Percentiles rank a stretch among this genome's conserved stretches.
Conservation (phyloP, 2,329 filamentous ascomycete genomes). For the Beauveria medogensis region DNA sequence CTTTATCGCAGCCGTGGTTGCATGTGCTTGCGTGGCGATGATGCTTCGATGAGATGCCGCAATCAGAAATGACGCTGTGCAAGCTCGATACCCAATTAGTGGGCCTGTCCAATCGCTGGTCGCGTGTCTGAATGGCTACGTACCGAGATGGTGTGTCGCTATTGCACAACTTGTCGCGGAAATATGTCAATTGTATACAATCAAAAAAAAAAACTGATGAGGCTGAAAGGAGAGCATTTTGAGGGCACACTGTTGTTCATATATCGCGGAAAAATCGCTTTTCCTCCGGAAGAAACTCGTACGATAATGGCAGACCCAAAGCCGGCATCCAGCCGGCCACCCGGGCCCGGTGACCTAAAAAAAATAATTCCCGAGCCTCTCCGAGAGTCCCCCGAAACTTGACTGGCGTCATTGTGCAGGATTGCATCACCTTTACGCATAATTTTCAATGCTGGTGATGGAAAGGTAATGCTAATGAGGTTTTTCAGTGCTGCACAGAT, state of each 20-base stretch:
- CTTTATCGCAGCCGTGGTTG: neutral
- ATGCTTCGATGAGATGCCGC: neutral
- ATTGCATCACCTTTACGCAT: neutral
- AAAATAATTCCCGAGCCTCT: conserved; percentile 2
- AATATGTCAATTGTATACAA: neutral
- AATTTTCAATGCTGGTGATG: neutral
- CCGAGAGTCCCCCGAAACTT: conserved; percentile 3
- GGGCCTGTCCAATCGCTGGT: conserved; percentile 1
- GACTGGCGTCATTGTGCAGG: neutral
- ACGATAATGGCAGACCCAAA: conserved; percentile 3
- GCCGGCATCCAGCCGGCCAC: neutral
- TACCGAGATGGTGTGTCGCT: neutral
- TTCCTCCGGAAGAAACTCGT: conserved; percentile 8
- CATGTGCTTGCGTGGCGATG: neutral
- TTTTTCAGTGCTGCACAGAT: neutral
- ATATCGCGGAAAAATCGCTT: neutral
- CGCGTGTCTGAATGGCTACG: neutral
- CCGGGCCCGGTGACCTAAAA: neutral
- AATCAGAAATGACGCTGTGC: conserved; percentile 5
- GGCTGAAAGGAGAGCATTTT: too few relatives aligned
- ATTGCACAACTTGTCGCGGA: neutral
- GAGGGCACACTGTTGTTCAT: neutral
- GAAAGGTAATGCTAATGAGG: neutral
- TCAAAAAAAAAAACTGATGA: neutral
- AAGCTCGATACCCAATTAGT: neutral